Evolutionary conservation across 345 rosid species (phyloP), one percentile per base, ranked within the genome.

Genomic region (Rhodamnia rubescens): DNA sequence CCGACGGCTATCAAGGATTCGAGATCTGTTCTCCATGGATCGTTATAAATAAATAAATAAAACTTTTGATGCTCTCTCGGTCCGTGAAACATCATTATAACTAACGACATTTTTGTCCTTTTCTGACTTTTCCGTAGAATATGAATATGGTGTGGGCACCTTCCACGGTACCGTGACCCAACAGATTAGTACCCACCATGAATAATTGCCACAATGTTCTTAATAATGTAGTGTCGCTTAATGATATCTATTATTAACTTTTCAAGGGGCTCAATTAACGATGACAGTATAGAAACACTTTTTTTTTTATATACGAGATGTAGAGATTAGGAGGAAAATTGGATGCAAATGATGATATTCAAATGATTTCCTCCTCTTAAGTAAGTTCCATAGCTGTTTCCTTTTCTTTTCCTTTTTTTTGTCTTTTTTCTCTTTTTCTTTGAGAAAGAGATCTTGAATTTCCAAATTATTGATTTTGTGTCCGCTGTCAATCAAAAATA

Each of bases 371-470:
- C 44, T 29, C 22, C 75, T 29, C 44, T 64, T 3, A 16, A 8
- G 22, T 64, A 64, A 64, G 75, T 21, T 16, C 24, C 75, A 4
- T 32, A 8, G 42, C 22, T 32, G 8, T 29, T 1, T 29, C 7
- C 0, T 61, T 15, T 3, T 12, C 0, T 3, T 15, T 29, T 29
- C 14, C 0, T 6, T 27, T 27, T 2, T 14, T 6, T n/a, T n/a
- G n/a, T n/a, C n/a, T n/a, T 14, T 8, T 9, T 8, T 18, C 20
- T 32, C 7, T 53, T 16, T 53, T 53, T 5, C 7, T 53, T 13
- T 64, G 24, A 64, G 18, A 40, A 32, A 64, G 24, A 64, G 44
- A 64, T 32, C 44, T 64, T 64, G 47, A 64, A 64, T 18, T 32
- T 18, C 24, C 12, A 64, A 64, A 64, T 64, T 24, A 64, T 32